Conservation (phyloP, 495 filamentous ascomycete genomes). For the Cudoniella acicularis region DNA sequence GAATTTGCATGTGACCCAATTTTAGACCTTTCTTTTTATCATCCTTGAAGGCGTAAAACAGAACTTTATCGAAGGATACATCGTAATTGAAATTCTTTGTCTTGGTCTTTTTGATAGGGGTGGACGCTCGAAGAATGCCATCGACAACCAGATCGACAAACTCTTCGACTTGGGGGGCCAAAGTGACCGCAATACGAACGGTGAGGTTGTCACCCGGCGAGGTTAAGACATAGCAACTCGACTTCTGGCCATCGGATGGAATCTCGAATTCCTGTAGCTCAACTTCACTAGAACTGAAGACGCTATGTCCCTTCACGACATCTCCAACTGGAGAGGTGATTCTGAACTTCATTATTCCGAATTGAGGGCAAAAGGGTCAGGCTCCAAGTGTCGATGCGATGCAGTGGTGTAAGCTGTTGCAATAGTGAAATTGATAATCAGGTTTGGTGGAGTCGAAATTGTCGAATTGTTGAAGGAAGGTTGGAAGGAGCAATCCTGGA, state of each 20-base stretch:
- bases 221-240: conserved; percentile 12
- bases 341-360: neutral
- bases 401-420: too few species aligned
- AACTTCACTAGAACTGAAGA: neutral
- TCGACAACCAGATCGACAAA: conserved; percentile 18
- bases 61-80: conserved; percentile 5
- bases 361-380: neutral
- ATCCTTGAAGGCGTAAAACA: neutral
- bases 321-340: neutral
- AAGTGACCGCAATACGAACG: neutral
- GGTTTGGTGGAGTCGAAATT: neutral
- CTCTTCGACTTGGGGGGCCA: conserved; percentile 1
- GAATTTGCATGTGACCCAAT: conserved; percentile 7
- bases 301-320: neutral
- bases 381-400: too few species aligned
- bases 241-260: neutral
- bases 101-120: neutral
- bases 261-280: neutral
- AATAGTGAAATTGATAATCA: neutral
- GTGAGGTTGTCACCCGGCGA: conserved; percentile 13
- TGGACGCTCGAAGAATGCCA: conserved; percentile 15
- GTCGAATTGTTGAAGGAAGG: neutral
- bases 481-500: too few species aligned
- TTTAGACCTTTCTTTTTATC: neutral
- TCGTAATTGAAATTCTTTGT: neutral